These are phyloP conservation scores for Brachypodium distachyon DNA, from an alignment of 202 grass and related monocot species.

Conservation along the genomic window DNA sequence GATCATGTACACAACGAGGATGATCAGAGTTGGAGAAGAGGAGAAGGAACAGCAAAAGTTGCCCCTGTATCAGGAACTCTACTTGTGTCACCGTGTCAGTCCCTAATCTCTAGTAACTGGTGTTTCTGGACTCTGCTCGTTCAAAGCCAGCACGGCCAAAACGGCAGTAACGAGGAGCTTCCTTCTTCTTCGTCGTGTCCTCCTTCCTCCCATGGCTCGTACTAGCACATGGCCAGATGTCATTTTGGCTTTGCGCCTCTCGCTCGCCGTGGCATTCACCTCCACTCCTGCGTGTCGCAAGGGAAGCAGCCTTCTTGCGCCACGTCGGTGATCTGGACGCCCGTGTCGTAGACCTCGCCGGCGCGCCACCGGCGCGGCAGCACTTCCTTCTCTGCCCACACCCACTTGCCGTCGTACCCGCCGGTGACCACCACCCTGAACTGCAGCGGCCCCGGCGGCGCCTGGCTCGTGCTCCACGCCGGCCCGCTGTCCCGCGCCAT, in stretches of 20 bases:
- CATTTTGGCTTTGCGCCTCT: too few species aligned
- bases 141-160: constrained; percentile 2
- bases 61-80: not conserved
- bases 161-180: constrained; percentile 6
- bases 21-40: not conserved
- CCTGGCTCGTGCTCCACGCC: constrained; percentile 64
- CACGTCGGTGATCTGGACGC: constrained; percentile 64
- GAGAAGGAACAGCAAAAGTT: not conserved
- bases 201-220: not conserved
- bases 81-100: not conserved
- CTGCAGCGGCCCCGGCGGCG: constrained; percentile 74
- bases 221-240: too few species aligned
- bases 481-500: constrained; percentile 67
- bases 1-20: constrained; percentile 19
- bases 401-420: constrained; percentile 92
- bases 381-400: constrained; percentile 64
- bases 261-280: not conserved
- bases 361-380: constrained; percentile 50
- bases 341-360: constrained; percentile 70
- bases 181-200: not conserved
- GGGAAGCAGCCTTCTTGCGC: constrained; percentile 63
- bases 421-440: constrained; percentile 77
- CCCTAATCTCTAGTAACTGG: not conserved
- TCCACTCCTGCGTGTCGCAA: constrained; percentile 61
- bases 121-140: not conserved